A percentile compares a stretch with the other conserved stretches of the same genome.
These are phyloP conservation scores for Orbilia oligospora DNA, from an alignment of 2,329 filamentous ascomycete genomes.

Conservation along the genomic window DNA sequence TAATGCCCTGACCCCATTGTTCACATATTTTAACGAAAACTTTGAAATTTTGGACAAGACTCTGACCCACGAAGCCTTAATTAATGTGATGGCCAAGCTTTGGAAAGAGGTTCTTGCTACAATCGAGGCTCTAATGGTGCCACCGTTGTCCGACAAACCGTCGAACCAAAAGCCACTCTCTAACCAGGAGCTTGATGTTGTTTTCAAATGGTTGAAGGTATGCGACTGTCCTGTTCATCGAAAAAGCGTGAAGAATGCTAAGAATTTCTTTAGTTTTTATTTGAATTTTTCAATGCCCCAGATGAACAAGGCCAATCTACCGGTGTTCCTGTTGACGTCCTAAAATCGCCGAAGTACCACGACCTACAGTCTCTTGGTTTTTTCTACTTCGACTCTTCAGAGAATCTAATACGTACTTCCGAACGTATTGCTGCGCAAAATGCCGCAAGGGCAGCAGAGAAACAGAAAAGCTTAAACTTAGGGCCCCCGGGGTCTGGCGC, in stretches of 20 bases:
- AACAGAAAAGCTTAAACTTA: constrained; percentile 80
- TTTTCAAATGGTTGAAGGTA: constrained; percentile 88
- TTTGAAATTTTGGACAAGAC: constrained; percentile 99
- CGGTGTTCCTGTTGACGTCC: constrained; percentile 88
- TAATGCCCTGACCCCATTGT: constrained; percentile 84
- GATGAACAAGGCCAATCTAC: constrained; percentile 88
- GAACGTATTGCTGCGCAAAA: constrained; percentile 95
- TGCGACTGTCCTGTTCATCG: not conserved
- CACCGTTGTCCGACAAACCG: constrained; percentile 93
- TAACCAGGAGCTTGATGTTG: constrained; percentile 91
- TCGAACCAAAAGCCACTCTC: constrained; percentile 86
- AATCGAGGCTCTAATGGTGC: constrained; percentile 89
- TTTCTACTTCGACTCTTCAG: constrained; percentile 96
- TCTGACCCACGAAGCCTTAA: constrained; percentile 94
- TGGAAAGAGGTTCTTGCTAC: constrained; percentile 98
- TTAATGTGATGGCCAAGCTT: constrained; percentile 95
- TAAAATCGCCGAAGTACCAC: constrained; percentile 98
- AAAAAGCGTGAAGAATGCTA: constrained; percentile 2
- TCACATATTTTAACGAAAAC: constrained; percentile 97
- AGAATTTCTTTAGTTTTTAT: constrained; percentile 73
- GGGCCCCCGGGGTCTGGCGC: constrained; percentile 68
- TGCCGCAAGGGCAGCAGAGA: constrained; percentile 80
- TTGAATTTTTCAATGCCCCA: constrained; percentile 93
- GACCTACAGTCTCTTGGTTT: constrained; percentile 97
- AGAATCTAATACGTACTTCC: constrained; percentile 92